A percentile compares a stretch with the other conserved stretches of the same genome.
phyloP scores from a whole-genome alignment of 352 stramenopile species.

The Phytophthora kernoviae region DNA sequence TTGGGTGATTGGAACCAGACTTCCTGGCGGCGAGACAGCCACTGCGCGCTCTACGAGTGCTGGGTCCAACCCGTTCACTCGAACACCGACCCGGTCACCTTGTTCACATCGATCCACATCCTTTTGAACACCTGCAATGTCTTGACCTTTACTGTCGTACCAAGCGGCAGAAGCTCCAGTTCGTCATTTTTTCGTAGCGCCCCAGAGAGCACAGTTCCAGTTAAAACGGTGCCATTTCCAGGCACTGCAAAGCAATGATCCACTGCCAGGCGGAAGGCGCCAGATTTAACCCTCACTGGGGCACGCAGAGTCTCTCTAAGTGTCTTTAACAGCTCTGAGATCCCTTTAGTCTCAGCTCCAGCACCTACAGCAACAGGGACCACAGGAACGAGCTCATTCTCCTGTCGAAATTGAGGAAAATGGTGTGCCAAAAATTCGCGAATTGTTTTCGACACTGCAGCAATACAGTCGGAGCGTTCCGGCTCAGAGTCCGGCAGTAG shows the following conservation, averaged over 20 bases:
- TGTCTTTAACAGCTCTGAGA: conserved; percentile 49
- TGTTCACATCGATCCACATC: conserved; percentile 80
- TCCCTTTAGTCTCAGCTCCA: conserved; percentile 46
- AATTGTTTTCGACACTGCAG: conserved; percentile 75
- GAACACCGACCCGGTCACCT: conserved; percentile 97
- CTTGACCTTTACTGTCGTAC: conserved; percentile 95
- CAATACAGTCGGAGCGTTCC: conserved; percentile 62
- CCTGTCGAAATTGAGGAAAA: conserved; percentile 17
- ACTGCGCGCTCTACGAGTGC: conserved; percentile 66
- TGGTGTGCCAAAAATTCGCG: conserved; percentile 29
- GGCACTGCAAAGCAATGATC: conserved; percentile 99
- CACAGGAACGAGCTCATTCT: conserved; percentile 54
- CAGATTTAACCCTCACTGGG: conserved; percentile 46
- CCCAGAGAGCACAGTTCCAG: conserved; percentile 93
- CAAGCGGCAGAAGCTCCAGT: conserved; percentile 92
- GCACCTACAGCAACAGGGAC: conserved; percentile 79
- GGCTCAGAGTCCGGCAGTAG: conserved; percentile 67
- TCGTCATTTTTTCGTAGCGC: conserved; percentile 88
- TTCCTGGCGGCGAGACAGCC: conserved; percentile 53
- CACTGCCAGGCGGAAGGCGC: conserved; percentile 93
- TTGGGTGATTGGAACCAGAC: conserved; percentile 52
- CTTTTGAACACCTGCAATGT: conserved; percentile 98
- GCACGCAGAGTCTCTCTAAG: conserved; percentile 41
- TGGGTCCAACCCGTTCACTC: conserved; percentile 81
- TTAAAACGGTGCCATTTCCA: conserved; percentile 98